Conservation (phyloP, 345 rosid species). For the Pistacia vera region DNA sequence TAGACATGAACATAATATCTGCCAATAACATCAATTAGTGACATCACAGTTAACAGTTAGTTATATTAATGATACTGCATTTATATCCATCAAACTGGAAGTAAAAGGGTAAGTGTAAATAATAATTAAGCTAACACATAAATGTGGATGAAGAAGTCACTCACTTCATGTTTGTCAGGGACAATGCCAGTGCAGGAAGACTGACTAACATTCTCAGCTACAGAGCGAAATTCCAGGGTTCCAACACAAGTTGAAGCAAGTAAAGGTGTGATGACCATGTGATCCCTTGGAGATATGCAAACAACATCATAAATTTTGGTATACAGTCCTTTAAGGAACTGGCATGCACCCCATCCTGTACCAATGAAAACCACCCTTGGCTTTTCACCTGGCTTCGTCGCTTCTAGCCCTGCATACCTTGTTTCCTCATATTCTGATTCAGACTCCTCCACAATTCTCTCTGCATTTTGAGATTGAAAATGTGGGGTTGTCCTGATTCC, state of each 20-base stretch:
- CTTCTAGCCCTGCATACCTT: slow-evolving; percentile 53
- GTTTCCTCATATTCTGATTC: slow-evolving; percentile 45
- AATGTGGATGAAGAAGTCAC: slow-evolving; percentile 9
- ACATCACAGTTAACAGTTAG: too few species aligned
- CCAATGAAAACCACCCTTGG: slow-evolving; percentile 78
- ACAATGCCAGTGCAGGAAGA: slow-evolving; percentile 79
- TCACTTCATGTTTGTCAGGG: slow-evolving; percentile 70
- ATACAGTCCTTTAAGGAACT: slow-evolving; percentile 69
- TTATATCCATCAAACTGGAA: neutral
- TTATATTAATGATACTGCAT: neutral
- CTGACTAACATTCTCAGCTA: slow-evolving; percentile 81
- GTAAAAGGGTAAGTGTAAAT: neutral
- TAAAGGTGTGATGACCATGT: slow-evolving; percentile 87
- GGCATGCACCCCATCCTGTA: slow-evolving; percentile 82
- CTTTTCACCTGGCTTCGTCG: slow-evolving; percentile 66
- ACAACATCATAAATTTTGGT: slow-evolving; percentile 57
- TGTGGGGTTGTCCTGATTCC: slow-evolving; percentile 50
- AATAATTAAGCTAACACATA: neutral
- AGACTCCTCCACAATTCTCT: slow-evolving; percentile 36
- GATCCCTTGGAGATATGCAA: slow-evolving; percentile 80
- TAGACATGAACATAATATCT: neutral
- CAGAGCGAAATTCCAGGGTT: slow-evolving; percentile 89
- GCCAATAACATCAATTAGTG: neutral
- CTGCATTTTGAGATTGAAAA: slow-evolving; percentile 36
- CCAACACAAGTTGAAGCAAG: slow-evolving; percentile 82